Evolutionary conservation across 2,329 filamentous ascomycete species (phyloP), one percentile per base, ranked within the genome.

Genomic region (Byssothecium circinans): DNA sequence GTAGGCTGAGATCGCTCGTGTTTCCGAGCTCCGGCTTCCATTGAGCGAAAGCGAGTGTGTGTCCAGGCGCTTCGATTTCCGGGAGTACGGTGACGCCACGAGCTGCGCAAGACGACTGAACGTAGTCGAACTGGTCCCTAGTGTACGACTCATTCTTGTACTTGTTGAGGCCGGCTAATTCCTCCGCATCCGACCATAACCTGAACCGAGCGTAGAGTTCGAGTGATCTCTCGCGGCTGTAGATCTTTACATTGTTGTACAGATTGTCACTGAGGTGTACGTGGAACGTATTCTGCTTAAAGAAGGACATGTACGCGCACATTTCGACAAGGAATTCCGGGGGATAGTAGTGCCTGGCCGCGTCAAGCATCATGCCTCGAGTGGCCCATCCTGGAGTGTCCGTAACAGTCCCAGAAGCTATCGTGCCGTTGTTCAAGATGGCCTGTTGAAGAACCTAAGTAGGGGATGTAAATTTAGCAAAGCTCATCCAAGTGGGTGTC

Each of bases 131-230:
- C 32, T 55, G 50, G 18, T 50, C 46, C 8, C 45, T 44, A 4
- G 58, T 55, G 39, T 57, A 60, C 1, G 58, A 58, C 38, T 61
- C 58, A 42, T 61, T 61, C 25, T 73, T 19, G 40, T 76, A 63
- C 17, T 74, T 75, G 42, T 79, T 78, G 7, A 85, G 64, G 0
- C 80, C 80, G 0, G 63, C 69, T 1, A 84, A 61, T 0, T 70
- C 71, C 0, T 74, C 58, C 8, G 72, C 68, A 19, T 81, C 75
- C 0, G 80, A 82, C 60, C 73, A 75, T 2, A 82, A 67, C 0
- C 81, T 72, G 58, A 84, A 85, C 5, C 79, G 72, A 1, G 81
- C 76, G 50, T 83, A 83, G 0, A 83, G 69, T 10, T 75, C 64
- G 22, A 78, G 60, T 43, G 75, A 78, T 0, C 72, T 73, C 39